Percentiles rank a stretch among this genome's conserved stretches.
Conservation (phyloP, 768 basidiomycete genomes). For the Boletus eberwhitei region DNA sequence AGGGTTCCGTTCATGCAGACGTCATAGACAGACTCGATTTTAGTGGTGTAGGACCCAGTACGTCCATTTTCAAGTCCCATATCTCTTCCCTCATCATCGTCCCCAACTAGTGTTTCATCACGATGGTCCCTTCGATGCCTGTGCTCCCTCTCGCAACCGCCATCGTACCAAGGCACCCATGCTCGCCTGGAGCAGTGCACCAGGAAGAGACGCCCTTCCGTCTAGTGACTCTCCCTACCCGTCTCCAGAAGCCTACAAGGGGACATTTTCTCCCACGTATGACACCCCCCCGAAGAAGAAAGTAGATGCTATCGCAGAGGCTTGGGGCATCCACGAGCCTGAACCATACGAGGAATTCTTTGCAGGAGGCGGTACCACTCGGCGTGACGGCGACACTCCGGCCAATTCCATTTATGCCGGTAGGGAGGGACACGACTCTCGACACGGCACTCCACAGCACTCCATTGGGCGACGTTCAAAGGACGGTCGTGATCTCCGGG, state of each 20-base stretch:
- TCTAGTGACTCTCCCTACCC: slow-evolving; percentile 50
- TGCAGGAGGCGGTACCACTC: slow-evolving; percentile 64
- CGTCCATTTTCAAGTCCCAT: slow-evolving; percentile 31
- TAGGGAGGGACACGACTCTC: slow-evolving; percentile 44
- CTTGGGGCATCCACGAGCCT: slow-evolving; percentile 91
- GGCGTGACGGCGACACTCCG: slow-evolving; percentile 52
- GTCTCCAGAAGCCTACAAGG: slow-evolving; percentile 37
- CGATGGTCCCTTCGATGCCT: slow-evolving; percentile 90
- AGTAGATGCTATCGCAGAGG: slow-evolving; percentile 85
- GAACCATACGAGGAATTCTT: slow-evolving; percentile 90
- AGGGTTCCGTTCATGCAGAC: slow-evolving; percentile 81
- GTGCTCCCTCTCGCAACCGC: slow-evolving; percentile 85
- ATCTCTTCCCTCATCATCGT: neutral
- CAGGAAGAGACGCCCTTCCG: slow-evolving; percentile 40
- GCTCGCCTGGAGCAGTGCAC: slow-evolving; percentile 62
- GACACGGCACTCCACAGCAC: slow-evolving; percentile 36
- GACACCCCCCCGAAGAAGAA: slow-evolving; percentile 75
- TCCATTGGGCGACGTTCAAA: slow-evolving; percentile 39
- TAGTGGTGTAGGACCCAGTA: slow-evolving; percentile 81
- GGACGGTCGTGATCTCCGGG: slow-evolving; percentile 50
- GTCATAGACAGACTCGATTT: slow-evolving; percentile 88
- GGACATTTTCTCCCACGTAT: slow-evolving; percentile 47
- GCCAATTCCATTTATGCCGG: slow-evolving; percentile 70
- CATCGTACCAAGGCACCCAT: slow-evolving; percentile 78
- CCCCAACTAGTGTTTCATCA: slow-evolving; percentile 75